Evolutionary conservation across 2,329 filamentous ascomycete genomes (phyloP), one percentile per base, ranked within the genome.

Genomic region (Verticillium dahliae): DNA sequence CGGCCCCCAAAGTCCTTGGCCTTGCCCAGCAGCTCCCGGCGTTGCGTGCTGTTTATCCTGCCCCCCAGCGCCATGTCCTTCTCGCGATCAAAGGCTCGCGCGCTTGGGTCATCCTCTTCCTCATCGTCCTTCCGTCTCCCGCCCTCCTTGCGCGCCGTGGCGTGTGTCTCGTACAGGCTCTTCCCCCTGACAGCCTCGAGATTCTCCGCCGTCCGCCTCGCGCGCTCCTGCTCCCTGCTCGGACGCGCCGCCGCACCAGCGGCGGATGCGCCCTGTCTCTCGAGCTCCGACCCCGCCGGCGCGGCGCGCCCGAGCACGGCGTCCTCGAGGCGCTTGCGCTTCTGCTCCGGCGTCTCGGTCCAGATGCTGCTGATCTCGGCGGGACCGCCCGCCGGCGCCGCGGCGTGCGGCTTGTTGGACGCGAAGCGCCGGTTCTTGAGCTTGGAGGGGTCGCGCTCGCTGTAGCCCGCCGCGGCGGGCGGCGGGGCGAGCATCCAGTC

Each of bases 291-390:
- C 73, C 78, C 68, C 79, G 58, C 65, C 14, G 80, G 75, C 33
- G 76, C 76, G 18, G 77, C 76, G 2, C 93, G 85, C 0, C 93
- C 93, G 67, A 97, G 83, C 11, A 96, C 90, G 60, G 95, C 86
- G 72, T 96, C 87, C 68, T 90, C 88, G 27, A 97, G 76, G 45
- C 91, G 83, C 73, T 89, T 88, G 62, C 90, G 85, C 74, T 96
- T 96, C 75, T 97, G 85, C 72, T 94, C 90, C 0, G 92, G 90
- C 9, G 92, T 97, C 74, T 98, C 94, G 0, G 91, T 93, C 94
- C 94, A 98, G 54, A 94, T 86, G 27, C 85, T 86, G 70, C 85
- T 83, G 56, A 91, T 81, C 13, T 82, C 81, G 64, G 78, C 78
- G 18, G 63, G 63, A 34, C 68, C 74, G 10, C 69, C 64, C 10